Conservation (phyloP, 75 land plant species). For the Selaginella tamariscina region DNA sequence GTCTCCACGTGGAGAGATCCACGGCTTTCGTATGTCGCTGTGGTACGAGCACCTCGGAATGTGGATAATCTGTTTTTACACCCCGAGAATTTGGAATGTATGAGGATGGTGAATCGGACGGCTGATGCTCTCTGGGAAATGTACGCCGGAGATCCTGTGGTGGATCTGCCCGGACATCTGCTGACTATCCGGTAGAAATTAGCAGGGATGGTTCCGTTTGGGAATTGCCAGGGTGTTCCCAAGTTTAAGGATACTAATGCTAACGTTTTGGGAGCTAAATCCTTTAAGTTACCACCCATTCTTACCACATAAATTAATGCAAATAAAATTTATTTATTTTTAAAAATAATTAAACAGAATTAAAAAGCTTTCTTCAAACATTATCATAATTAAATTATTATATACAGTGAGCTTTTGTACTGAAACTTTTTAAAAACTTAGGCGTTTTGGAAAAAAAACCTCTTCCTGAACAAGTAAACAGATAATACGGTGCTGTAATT, state of each 20-base stretch:
- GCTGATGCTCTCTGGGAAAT: slow-evolving; percentile 35
- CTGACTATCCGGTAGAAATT: slow-evolving; percentile 49
- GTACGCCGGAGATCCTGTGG: slow-evolving; percentile 22
- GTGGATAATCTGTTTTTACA: slow-evolving; percentile 25
- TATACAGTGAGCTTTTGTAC: no score
- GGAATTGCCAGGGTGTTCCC: slow-evolving; percentile 51
- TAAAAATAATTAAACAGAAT: background rate
- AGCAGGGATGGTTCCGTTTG: slow-evolving; percentile 42
- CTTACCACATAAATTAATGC: slow-evolving; percentile 56
- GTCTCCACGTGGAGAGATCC: slow-evolving; percentile 25
- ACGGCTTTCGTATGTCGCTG: slow-evolving; percentile 39
- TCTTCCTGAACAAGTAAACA: no score
- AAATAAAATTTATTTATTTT: background rate
- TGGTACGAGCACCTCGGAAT: slow-evolving; percentile 45
- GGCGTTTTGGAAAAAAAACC: no score
- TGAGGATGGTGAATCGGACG: slow-evolving; percentile 28
- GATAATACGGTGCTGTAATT: no score
- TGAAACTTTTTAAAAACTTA: no score
- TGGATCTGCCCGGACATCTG: slow-evolving; percentile 42
- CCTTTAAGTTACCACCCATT: slow-evolving; percentile 60
- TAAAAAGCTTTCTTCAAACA: background rate
- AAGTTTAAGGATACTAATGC: slow-evolving; percentile 81
- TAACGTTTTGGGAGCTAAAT: slow-evolving; percentile 45
- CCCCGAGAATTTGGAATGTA: slow-evolving; percentile 41
- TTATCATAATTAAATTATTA: background rate